A percentile compares a stretch with the other conserved stretches of the same genome.
Evolutionary conservation across 164 flowering plant species (phyloP).

Genomic region (Vitis amurensis): DNA sequence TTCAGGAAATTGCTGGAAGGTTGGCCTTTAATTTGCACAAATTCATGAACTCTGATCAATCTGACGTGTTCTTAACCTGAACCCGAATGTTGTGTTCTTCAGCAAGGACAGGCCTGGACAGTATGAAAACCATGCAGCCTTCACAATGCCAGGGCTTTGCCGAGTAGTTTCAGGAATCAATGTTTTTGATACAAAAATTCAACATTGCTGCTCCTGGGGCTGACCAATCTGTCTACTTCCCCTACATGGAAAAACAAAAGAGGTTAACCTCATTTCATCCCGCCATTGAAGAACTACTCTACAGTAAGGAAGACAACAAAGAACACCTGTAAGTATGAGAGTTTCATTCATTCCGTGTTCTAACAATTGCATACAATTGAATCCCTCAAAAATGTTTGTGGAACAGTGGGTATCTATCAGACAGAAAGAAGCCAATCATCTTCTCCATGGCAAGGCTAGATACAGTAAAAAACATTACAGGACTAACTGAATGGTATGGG

Average conservation of each 20-base stretch:
- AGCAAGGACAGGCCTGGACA: constrained; percentile 93
- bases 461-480: constrained; percentile 81
- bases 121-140: constrained; percentile 84
- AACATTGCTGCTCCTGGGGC: constrained; percentile 97
- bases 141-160: constrained; percentile 85
- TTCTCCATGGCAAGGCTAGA: constrained; percentile 99
- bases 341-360: not conserved
- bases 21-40: constrained; percentile 12
- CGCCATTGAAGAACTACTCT: constrained; percentile 82
- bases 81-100: constrained; percentile 6
- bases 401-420: constrained; percentile 78
- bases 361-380: not conserved
- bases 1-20: constrained; percentile 98
- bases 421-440: constrained; percentile 82
- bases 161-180: constrained; percentile 88
- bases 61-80: not conserved
- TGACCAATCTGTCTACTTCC: constrained; percentile 87
- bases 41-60: not conserved
- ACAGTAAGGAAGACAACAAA: constrained; percentile 55
- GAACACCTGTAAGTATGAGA: constrained; percentile 74
- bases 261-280: constrained; percentile 66
- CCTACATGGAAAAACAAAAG: constrained; percentile 60
- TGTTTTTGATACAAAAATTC: constrained; percentile 92
- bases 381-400: constrained; percentile 4
- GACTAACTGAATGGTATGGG: constrained; percentile 86